Conservation (phyloP, 495 filamentous ascomycete species). For the Neurospora sp. region DNA sequence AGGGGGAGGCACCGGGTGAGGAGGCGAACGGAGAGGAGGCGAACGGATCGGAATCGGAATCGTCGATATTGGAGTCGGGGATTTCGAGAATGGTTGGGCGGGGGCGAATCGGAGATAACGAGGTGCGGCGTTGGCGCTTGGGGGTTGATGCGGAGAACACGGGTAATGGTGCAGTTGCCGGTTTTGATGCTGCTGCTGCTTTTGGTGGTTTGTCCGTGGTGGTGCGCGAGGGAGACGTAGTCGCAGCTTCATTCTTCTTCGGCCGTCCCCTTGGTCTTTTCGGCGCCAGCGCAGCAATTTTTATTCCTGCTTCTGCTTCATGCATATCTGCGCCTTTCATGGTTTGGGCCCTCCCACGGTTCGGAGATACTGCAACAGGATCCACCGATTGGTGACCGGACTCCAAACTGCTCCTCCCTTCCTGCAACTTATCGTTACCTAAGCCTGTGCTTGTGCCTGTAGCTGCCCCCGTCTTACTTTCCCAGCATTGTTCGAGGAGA, state of each 20-base stretch:
- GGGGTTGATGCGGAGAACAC: constrained; percentile 6
- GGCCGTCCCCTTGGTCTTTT: constrained; percentile 14
- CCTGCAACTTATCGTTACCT: not conserved
- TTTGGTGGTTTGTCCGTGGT: not conserved
- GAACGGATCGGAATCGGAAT: constrained; percentile 23
- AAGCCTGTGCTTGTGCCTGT: not conserved
- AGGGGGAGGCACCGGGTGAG: constrained; percentile 12
- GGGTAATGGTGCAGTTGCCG: constrained; percentile 8
- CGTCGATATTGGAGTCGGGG: constrained; percentile 57
- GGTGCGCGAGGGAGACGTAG: not conserved
- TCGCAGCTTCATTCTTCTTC: constrained; percentile 6
- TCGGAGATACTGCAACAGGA: not conserved
- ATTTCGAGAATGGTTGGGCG: constrained; percentile 43
- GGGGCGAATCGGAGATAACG: not conserved
- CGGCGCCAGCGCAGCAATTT: not conserved
- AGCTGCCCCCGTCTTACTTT: constrained; percentile 24
- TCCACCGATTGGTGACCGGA: not conserved
- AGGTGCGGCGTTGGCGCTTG: constrained; percentile 4
- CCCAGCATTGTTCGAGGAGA: constrained; percentile 65
- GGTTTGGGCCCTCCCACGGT: not conserved
- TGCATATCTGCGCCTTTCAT: not conserved
- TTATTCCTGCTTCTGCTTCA: not conserved
- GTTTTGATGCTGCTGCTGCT: not conserved
- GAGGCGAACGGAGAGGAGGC: constrained; percentile 4
- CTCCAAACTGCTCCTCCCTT: not conserved